These are phyloP conservation scores for Daldinia childiae DNA, from an alignment of 495 filamentous ascomycete species.

Conservation along the genomic window DNA sequence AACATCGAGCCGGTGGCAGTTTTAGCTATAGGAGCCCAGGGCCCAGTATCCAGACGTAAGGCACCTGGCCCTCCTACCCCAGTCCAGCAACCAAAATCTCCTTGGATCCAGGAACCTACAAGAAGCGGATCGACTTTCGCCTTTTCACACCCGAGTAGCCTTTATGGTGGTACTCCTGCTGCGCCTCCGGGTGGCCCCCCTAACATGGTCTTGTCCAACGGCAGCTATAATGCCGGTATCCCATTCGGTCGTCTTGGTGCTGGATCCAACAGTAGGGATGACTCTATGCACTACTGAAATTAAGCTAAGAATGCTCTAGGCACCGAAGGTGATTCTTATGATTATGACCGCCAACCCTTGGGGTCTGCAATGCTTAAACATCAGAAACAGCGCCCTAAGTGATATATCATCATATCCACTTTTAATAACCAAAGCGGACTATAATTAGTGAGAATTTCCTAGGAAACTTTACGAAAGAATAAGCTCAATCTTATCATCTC, in stretches of 20 bases:
- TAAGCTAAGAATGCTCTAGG: constrained; percentile 25
- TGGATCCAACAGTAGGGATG: constrained; percentile 33
- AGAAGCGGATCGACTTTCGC: constrained; percentile 40
- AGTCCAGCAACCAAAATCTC: constrained; percentile 21
- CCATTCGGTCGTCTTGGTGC: constrained; percentile 36
- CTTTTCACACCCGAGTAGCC: constrained; percentile 51
- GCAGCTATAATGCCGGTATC: constrained; percentile 37
- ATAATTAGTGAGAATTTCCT: neutral
- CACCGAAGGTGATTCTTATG: constrained; percentile 28
- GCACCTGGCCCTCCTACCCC: constrained; percentile 27
- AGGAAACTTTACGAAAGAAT: neutral
- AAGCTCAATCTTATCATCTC: neutral
- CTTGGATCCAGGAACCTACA: constrained; percentile 13
- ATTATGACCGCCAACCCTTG: constrained; percentile 34
- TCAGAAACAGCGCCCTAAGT: constrained; percentile 36
- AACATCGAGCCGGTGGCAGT: constrained; percentile 8
- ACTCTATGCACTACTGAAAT: constrained; percentile 39
- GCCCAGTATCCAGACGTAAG: neutral
- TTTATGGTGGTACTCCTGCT: constrained; percentile 46
- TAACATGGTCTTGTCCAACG: constrained; percentile 37
- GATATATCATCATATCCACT: constrained; percentile 9
- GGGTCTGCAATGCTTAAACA: constrained; percentile 34
- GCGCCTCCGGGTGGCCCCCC: constrained; percentile 15
- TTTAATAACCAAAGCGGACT: neutral
- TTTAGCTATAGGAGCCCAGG: constrained; percentile 16